Base-by-base conservation (phyloP, 2,329 filamentous ascomycete species). In the Alternaria incomplexa region DNA sequence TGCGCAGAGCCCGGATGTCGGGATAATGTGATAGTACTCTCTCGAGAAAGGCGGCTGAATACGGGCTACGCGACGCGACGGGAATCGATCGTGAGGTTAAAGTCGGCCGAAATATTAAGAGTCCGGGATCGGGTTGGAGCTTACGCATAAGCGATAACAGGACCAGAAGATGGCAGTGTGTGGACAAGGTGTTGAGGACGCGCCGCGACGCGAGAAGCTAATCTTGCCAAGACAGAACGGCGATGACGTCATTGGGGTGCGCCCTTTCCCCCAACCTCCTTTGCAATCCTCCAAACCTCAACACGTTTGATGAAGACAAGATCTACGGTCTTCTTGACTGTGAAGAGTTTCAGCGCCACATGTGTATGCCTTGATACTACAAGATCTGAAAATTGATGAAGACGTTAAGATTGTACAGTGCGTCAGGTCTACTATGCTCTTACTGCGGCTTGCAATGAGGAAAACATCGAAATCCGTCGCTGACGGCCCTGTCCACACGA, bases 341-440 rank as follows among this genome's bases (percentile, higher is more conserved):
- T 6, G 71, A 73, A 0, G 85, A 86, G 64, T 80, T 85, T 47
- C 70, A 73, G 26, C 73, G 67, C n/a, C 80, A 86, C 65, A 74
- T 79, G 9, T n/a, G n/a, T n/a, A n/a, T n/a, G n/a, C n/a, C n/a
- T n/a, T n/a, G n/a, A n/a, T n/a, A n/a, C n/a, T n/a, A n/a, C n/a
- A n/a, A n/a, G n/a, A n/a, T n/a, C n/a, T n/a, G n/a, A n/a, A n/a
- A n/a, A n/a, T n/a, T n/a, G n/a, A n/a, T n/a, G n/a, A n/a, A n/a
- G n/a, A n/a, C n/a, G n/a, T n/a, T n/a, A n/a, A n/a, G n/a, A n/a
- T n/a, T n/a, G n/a, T n/a, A n/a, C n/a, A n/a, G n/a, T n/a, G n/a
- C n/a, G n/a, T n/a, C n/a, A n/a, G n/a, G n/a, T n/a, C n/a, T n/a
- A n/a, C n/a, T n/a, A n/a, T n/a, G n/a, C n/a, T n/a, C n/a, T n/a